These are phyloP conservation scores for Paspalum notatum DNA, from an alignment of 176 grass and related monocot species.

Conservation along the genomic window DNA sequence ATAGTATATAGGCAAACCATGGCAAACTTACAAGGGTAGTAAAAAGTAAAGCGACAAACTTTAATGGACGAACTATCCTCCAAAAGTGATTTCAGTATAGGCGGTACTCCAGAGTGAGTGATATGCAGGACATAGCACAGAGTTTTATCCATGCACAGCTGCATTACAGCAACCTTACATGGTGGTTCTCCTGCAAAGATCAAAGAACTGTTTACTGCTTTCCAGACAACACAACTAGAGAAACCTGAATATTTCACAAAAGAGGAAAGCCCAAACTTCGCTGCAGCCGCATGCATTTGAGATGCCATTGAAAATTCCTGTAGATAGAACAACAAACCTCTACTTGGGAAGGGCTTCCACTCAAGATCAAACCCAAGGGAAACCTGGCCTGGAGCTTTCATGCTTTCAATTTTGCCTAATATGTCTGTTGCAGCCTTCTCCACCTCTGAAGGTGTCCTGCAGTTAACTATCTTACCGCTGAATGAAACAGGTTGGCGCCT, in stretches of 20 bases:
- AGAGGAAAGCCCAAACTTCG: neutral
- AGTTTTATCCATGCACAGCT: constrained; percentile 78
- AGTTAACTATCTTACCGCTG: constrained; percentile 65
- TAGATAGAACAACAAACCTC: constrained; percentile 60
- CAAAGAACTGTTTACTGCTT: neutral
- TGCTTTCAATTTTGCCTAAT: constrained; percentile 49
- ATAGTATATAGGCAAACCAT: neutral
- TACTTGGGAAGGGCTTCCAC: constrained; percentile 70
- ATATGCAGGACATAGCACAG: constrained; percentile 85
- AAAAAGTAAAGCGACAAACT: constrained; percentile 46
- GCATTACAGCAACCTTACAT: constrained; percentile 93
- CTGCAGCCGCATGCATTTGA: neutral
- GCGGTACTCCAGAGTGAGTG: constrained; percentile 79
- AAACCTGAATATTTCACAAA: neutral
- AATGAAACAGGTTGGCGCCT: constrained; percentile 63
- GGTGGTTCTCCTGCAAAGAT: constrained; percentile 61
- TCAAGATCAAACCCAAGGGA: constrained; percentile 91
- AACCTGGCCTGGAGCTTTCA: constrained; percentile 51
- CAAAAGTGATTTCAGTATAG: constrained; percentile 68
- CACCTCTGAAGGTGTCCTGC: constrained; percentile 61
- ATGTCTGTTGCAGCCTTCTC: constrained; percentile 70
- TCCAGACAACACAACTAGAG: neutral
- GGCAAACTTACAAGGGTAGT: neutral
- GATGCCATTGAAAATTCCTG: neutral
- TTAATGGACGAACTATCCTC: constrained; percentile 76